Conservation (phyloP, 345 rosid species). For the Dipteronia dyeriana region DNA sequence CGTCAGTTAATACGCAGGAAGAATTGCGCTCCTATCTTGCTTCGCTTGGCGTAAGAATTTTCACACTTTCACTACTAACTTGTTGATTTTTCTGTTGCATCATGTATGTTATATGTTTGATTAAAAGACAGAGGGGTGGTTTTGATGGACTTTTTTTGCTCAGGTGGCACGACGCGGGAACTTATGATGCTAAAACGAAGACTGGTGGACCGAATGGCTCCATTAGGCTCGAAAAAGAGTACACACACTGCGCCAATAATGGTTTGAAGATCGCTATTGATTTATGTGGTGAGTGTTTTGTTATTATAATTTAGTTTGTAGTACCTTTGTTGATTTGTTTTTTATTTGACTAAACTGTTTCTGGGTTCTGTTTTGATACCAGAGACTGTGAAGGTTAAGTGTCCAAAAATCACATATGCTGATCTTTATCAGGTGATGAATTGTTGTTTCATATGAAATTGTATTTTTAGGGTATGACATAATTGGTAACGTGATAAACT, state of each 20-base stretch:
- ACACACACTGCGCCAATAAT: constrained; percentile 45
- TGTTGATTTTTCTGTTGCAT: not conserved
- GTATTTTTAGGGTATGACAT: not conserved
- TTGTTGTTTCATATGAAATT: not conserved
- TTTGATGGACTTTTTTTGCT: not conserved
- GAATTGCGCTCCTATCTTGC: constrained; percentile 82
- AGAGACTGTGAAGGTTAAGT: constrained; percentile 69
- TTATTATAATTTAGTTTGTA: not conserved
- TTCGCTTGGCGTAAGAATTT: constrained; percentile 82
- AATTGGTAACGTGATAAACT: too few relatives aligned
- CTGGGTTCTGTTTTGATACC: constrained; percentile 29
- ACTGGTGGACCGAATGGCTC: constrained; percentile 96
- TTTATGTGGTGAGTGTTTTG: constrained; percentile 57
- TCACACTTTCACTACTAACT: not conserved
- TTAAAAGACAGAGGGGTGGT: too few relatives aligned
- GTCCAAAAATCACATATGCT: constrained; percentile 68
- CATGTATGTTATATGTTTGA: not conserved
- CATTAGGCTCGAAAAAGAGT: constrained; percentile 57
- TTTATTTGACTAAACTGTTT: not conserved
- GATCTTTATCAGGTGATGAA: constrained; percentile 74
- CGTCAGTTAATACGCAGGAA: constrained; percentile 68
- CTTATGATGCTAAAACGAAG: constrained; percentile 70
- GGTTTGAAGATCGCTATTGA: constrained; percentile 69
- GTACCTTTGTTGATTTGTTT: not conserved
- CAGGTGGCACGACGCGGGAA: constrained; percentile 96